Conservation (phyloP, 2,329 filamentous ascomycete genomes). For the Nannizzia gypsea region DNA sequence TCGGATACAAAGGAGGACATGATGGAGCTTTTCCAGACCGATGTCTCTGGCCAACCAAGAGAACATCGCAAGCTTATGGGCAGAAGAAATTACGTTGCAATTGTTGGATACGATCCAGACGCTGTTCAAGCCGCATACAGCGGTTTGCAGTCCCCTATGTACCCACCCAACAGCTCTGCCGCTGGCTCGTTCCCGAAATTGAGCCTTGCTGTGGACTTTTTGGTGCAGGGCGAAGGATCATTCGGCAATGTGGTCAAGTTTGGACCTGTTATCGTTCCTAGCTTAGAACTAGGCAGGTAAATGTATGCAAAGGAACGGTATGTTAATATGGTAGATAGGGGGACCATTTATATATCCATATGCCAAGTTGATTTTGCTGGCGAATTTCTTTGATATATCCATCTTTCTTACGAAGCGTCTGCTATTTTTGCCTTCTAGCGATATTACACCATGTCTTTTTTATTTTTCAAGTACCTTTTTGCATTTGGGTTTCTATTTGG, state of each 20-base stretch:
- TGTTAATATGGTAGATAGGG: too few relatives aligned
- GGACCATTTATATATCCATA: too few relatives aligned
- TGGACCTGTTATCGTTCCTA: conserved; percentile 88
- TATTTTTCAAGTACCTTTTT: neutral
- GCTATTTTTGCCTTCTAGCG: neutral
- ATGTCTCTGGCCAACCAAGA: conserved; percentile 69
- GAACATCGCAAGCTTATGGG: conserved; percentile 91
- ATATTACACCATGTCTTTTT: neutral
- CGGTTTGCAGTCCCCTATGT: conserved; percentile 22
- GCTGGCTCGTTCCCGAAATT: conserved; percentile 43
- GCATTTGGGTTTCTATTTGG: neutral
- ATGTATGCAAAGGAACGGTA: too few relatives aligned
- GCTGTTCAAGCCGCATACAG: conserved; percentile 44
- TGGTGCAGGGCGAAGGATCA: conserved; percentile 82
- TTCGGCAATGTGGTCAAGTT: conserved; percentile 84
- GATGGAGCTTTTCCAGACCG: conserved; percentile 98
- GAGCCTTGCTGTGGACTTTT: conserved; percentile 87
- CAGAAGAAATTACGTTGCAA: conserved; percentile 79
- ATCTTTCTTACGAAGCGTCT: neutral
- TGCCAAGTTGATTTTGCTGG: neutral
- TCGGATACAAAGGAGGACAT: conserved; percentile 98
- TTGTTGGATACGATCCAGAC: conserved; percentile 90
- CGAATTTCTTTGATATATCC: neutral
- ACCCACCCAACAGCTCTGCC: conserved; percentile 11
- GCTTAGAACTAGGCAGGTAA: conserved; percentile 61